Conservation (phyloP, 73 alveolate genomes). For the Paramecium sonneborni region DNA sequence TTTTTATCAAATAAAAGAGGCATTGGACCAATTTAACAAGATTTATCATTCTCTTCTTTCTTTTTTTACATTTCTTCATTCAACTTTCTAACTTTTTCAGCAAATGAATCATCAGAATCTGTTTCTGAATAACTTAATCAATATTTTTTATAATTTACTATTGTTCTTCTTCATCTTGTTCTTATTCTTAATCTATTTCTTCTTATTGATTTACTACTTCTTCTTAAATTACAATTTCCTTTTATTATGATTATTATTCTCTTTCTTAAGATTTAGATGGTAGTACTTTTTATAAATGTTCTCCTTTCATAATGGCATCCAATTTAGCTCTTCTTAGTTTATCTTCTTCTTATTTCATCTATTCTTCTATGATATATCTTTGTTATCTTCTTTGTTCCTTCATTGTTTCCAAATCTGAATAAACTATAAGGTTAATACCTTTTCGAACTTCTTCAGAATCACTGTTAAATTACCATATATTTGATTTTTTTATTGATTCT, state of each 20-base stretch:
- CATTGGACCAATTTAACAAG: constrained; percentile 56
- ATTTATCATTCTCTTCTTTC: constrained; percentile 52
- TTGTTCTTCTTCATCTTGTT: constrained; percentile 27
- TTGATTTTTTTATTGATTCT: constrained; percentile 33
- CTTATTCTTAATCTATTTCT: background rate
- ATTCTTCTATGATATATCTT: constrained; percentile 4
- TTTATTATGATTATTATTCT: background rate
- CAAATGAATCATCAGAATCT: constrained; percentile 68
- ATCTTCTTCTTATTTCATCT: constrained; percentile 46
- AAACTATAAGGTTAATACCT: background rate
- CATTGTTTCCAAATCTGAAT: constrained; percentile 27
- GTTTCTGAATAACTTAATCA: constrained; percentile 25
- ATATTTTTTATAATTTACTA: background rate
- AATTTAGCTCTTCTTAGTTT: constrained; percentile 48
- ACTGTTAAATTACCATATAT: constrained; percentile 36
- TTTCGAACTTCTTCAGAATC: constrained; percentile 33
- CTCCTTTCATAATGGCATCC: constrained; percentile 56
- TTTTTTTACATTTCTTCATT: constrained; percentile 57
- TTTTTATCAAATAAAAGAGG: background rate
- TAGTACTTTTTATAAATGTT: constrained; percentile 26
- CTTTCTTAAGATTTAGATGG: constrained; percentile 21
- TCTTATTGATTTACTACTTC: background rate
- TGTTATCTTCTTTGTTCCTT: background rate
- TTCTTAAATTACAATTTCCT: background rate
- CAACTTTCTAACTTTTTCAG: constrained; percentile 56